These are phyloP conservation scores for Monosporascus sp. DNA, from an alignment of 2,329 filamentous ascomycete genomes.

Conservation along the genomic window DNA sequence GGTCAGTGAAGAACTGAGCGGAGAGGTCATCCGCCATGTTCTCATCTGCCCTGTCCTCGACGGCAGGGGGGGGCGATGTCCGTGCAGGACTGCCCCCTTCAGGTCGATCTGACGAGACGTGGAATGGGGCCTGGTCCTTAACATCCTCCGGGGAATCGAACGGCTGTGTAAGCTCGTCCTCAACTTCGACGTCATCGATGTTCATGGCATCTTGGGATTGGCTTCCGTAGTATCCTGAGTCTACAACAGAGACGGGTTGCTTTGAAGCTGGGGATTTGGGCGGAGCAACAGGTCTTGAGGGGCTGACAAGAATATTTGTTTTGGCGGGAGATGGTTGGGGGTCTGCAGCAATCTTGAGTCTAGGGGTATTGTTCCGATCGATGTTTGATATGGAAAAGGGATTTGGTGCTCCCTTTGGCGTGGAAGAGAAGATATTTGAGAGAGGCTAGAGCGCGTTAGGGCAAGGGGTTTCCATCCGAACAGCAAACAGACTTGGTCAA, in stretches of 20 bases:
- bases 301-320: slow-evolving; percentile 27
- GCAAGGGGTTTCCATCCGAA: slow-evolving; percentile 3
- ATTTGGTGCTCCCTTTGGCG: slow-evolving; percentile 47
- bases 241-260: slow-evolving; percentile 36
- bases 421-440: slow-evolving; percentile 53
- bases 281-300: slow-evolving; percentile 28
- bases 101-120: slow-evolving; percentile 12
- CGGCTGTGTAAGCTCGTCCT: slow-evolving; percentile 17
- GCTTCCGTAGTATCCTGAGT: slow-evolving; percentile 70
- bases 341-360: slow-evolving; percentile 56
- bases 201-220: slow-evolving; percentile 51
- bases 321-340: slow-evolving; percentile 25
- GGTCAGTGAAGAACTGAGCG: slow-evolving; percentile 23
- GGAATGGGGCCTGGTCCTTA: slow-evolving; percentile 13
- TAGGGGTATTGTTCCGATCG: slow-evolving; percentile 48
- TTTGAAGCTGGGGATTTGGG: slow-evolving; percentile 20
- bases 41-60: slow-evolving; percentile 2
- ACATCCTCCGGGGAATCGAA: slow-evolving; percentile 13
- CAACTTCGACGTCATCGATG: slow-evolving; percentile 15
- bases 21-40: slow-evolving; percentile 13
- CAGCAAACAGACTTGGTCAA: slow-evolving; percentile 10
- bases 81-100: slow-evolving; percentile 11
- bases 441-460: slow-evolving; percentile 42
- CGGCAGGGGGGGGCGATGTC: slow-evolving; percentile 14
- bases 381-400: slow-evolving; percentile 45